A percentile compares a stretch with the other conserved stretches of the same genome.
Conservation (phyloP, 371 early-diverging fungal genomes). For the Mortierella sp. region DNA sequence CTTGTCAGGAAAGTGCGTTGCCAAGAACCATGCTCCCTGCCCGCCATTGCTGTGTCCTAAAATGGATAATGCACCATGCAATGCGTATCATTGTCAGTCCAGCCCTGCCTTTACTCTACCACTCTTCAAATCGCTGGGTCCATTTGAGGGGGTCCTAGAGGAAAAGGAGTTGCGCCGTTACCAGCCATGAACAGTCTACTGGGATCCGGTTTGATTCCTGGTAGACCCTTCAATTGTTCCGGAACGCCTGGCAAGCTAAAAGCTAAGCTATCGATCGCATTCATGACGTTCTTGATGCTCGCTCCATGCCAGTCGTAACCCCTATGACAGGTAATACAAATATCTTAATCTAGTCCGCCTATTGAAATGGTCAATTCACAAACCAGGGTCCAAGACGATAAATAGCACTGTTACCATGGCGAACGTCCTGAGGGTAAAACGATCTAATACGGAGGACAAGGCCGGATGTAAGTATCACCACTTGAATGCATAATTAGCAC, state of each 20-base stretch:
- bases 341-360: slow-evolving; percentile 17
- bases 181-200: slow-evolving; percentile 52
- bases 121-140: not conserved
- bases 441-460: slow-evolving; percentile 41
- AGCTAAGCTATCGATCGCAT: slow-evolving; percentile 53
- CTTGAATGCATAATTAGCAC: not conserved
- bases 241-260: slow-evolving; percentile 46
- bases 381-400: not conserved
- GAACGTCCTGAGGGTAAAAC: slow-evolving; percentile 80
- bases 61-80: not conserved
- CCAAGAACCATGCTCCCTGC: slow-evolving; percentile 82
- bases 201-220: slow-evolving; percentile 43
- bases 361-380: not conserved
- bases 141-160: not conserved
- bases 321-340: slow-evolving; percentile 34
- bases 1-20: slow-evolving; percentile 76
- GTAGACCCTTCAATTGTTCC: slow-evolving; percentile 2
- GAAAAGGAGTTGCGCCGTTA: not conserved
- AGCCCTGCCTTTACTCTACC: not conserved
- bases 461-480: not conserved
- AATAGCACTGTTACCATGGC: slow-evolving; percentile 65
- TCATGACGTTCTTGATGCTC: slow-evolving; percentile 61
- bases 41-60: slow-evolving; percentile 84
- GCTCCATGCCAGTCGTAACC: slow-evolving; percentile 74
- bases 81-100: not conserved